Evolutionary conservation across 1,284 basidiomycete species (phyloP).

Genomic region (Apiotrichum veenhuisii): DNA sequence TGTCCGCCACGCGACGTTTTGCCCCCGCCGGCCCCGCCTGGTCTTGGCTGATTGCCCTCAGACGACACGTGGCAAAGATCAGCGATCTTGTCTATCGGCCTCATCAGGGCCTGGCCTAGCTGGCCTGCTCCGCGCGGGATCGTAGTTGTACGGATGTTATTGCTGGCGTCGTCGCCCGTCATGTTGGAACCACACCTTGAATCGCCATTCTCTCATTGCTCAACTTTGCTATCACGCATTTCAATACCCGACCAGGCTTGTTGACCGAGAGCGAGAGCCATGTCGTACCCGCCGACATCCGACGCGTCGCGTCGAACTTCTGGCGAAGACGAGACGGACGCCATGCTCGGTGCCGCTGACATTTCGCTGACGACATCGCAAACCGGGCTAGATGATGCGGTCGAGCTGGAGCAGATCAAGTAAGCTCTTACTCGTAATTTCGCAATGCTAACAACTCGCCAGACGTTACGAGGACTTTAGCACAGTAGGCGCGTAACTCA

Average conservation of each 20-base stretch:
- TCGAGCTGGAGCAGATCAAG: constrained; percentile 52
- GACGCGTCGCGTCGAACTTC: background rate
- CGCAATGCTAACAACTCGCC: constrained; percentile 5
- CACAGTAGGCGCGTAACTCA: constrained; percentile 60
- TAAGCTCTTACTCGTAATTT: constrained; percentile 18
- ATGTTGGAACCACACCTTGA: no score
- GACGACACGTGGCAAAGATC: no score
- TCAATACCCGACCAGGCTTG: background rate
- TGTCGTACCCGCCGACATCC: constrained; percentile 29
- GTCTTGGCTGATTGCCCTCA: no score
- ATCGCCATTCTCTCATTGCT: no score
- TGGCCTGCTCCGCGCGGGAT: no score
- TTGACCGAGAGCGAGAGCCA: background rate
- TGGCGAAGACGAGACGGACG: background rate
- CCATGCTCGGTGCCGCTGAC: background rate
- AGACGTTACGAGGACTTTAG: constrained; percentile 67
- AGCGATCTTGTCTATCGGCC: no score
- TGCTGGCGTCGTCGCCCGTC: no score
- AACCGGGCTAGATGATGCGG: constrained; percentile 29
- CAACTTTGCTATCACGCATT: background rate
- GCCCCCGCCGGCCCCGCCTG: no score
- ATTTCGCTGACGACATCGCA: background rate
- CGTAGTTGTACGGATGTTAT: no score
- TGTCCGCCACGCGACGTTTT: no score
- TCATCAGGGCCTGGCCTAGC: no score